These are phyloP conservation scores for Circinella umbellata DNA, from an alignment of 371 early-diverging fungal species.

Conservation along the genomic window DNA sequence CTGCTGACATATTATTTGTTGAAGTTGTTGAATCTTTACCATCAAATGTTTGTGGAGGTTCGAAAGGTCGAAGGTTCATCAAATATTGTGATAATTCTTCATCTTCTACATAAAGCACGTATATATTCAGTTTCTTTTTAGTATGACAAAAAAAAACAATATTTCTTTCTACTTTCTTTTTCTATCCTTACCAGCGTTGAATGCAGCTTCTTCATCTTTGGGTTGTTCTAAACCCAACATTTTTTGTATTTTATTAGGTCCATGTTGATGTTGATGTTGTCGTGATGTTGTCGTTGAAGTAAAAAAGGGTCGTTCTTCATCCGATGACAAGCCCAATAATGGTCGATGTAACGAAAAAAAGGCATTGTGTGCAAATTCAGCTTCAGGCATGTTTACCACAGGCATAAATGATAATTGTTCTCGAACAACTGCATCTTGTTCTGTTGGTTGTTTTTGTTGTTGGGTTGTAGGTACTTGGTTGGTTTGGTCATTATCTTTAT, in stretches of 20 bases:
- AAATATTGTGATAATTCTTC: slow-evolving; percentile 39
- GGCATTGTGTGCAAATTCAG: slow-evolving; percentile 52
- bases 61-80: slow-evolving; percentile 38
- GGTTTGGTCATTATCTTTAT: slow-evolving; percentile 1
- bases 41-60: slow-evolving; percentile 23
- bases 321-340: slow-evolving; percentile 43
- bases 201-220: slow-evolving; percentile 11
- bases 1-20: background rate
- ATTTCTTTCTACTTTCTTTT: background rate
- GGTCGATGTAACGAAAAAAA: slow-evolving; percentile 58
- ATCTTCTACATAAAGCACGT: slow-evolving; percentile 21
- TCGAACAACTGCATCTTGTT: background rate
- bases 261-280: background rate
- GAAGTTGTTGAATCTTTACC: background rate
- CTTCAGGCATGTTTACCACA: slow-evolving; percentile 56
- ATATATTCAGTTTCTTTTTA: background rate
- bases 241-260: slow-evolving; percentile 14
- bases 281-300: slow-evolving; percentile 12
- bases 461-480: background rate
- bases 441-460: slow-evolving; percentile 1
- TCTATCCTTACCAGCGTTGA: background rate
- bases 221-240: slow-evolving; percentile 17
- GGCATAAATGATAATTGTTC: slow-evolving; percentile 41
- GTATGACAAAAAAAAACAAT: background rate
- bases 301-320: slow-evolving; percentile 47